A percentile compares a stretch with the other conserved stretches of the same genome.
phyloP scores from a whole-genome alignment of 176 grass and related monocot species.

The Luzula sylvatica region DNA sequence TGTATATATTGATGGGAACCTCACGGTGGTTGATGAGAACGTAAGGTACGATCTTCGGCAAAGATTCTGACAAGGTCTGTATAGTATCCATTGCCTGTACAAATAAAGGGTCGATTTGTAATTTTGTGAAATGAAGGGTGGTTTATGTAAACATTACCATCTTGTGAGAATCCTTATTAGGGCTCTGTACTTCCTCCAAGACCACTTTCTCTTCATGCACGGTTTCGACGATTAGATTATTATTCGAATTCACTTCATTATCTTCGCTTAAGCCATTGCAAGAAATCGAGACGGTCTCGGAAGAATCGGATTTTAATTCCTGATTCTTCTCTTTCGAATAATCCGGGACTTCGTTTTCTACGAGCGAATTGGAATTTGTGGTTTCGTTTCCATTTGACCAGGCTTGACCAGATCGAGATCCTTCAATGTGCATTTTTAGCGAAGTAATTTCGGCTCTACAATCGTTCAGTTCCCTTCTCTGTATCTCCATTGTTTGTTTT shows the following conservation, averaged over 20 bases:
- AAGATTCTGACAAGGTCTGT: slow-evolving; percentile 90
- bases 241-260: slow-evolving; percentile 25
- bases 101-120: slow-evolving; percentile 11
- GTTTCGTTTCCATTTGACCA: slow-evolving; percentile 20
- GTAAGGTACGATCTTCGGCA: slow-evolving; percentile 97
- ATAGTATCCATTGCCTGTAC: slow-evolving; percentile 85
- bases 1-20: slow-evolving; percentile 40
- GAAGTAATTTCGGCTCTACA: slow-evolving; percentile 91
- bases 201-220: neutral
- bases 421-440: slow-evolving; percentile 97
- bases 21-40: slow-evolving; percentile 99
- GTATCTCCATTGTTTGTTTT: slow-evolving; percentile 65
- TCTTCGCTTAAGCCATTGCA: slow-evolving; percentile 14
- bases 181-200: slow-evolving; percentile 45
- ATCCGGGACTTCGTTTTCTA: slow-evolving; percentile 8
- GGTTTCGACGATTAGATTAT: slow-evolving; percentile 26
- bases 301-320: neutral
- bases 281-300: neutral
- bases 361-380: slow-evolving; percentile 22
- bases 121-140: neutral
- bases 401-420: slow-evolving; percentile 49
- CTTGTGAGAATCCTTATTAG: slow-evolving; percentile 57
- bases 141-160: slow-evolving; percentile 36
- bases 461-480: slow-evolving; percentile 81
- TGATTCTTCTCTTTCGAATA: slow-evolving; percentile 2